Evolutionary conservation across 805 yeast species (phyloP).

Genomic region (Nakazawaea pomicola): DNA sequence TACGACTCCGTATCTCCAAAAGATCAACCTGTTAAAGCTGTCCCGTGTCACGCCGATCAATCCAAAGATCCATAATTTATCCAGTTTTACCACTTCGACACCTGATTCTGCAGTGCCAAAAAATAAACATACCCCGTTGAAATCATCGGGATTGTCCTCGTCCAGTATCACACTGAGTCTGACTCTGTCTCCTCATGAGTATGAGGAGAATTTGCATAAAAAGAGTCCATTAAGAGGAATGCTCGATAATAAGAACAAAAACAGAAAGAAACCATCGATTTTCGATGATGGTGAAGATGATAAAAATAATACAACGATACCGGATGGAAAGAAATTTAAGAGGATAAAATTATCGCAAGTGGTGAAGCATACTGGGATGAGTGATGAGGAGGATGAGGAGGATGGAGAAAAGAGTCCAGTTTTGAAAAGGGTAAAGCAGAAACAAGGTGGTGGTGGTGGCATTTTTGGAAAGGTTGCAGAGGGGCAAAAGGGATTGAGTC

Average conservation of each 20-base stretch:
- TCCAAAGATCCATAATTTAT: slow-evolving; percentile 3
- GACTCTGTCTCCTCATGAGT: too few species aligned
- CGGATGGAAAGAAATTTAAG: slow-evolving; percentile 6
- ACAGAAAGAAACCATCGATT: neutral
- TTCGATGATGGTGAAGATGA: slow-evolving; percentile 12
- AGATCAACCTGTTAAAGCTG: slow-evolving; percentile 11
- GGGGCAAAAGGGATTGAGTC: too few species aligned
- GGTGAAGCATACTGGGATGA: neutral
- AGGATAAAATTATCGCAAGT: neutral
- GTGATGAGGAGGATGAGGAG: slow-evolving; percentile 13
- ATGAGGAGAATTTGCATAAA: neutral
- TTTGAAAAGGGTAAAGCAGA: slow-evolving; percentile 16
- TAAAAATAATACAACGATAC: neutral
- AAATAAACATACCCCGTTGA: too few species aligned
- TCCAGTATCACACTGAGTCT: too few species aligned
- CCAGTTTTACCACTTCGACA: slow-evolving; percentile 12
- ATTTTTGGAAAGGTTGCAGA: neutral
- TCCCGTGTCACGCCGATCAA: slow-evolving; percentile 9
- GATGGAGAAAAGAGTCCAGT: slow-evolving; percentile 15
- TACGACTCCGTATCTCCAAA: slow-evolving; percentile 19
- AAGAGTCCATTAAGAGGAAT: slow-evolving; percentile 4
- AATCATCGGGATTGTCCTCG: too few species aligned
- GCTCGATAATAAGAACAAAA: slow-evolving; percentile 1
- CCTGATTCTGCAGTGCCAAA: slow-evolving; percentile 12
- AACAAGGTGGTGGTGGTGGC: too few species aligned